Percentiles rank a stretch among this genome's conserved stretches.
These are phyloP conservation scores for Wallacemonas sp. DNA, from an alignment of 208 protist species.

Conservation along the genomic window DNA sequence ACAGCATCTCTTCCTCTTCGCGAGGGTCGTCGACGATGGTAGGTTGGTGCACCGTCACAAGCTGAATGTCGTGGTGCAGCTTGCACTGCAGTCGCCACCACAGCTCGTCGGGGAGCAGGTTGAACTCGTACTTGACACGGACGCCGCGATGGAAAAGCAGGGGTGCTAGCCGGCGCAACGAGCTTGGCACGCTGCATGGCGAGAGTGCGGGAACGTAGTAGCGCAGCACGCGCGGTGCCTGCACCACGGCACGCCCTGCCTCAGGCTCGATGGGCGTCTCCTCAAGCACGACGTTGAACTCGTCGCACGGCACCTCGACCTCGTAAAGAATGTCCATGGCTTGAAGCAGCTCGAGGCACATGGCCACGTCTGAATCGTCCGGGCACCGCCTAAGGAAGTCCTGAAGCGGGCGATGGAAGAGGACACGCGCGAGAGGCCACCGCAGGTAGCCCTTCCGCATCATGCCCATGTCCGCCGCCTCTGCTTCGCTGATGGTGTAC, in stretches of 20 bases:
- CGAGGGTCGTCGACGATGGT: conserved; percentile 17
- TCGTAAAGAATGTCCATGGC: conserved; percentile 73
- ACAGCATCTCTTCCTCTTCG: conserved; percentile 44
- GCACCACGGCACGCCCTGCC: conserved; percentile 27
- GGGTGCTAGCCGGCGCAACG: conserved; percentile 60
- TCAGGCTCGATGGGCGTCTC: conserved; percentile 61
- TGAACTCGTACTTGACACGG: conserved; percentile 77
- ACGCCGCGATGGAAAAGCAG: conserved; percentile 80
- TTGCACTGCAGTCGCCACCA: conserved; percentile 83
- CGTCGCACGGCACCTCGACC: conserved; percentile 65
- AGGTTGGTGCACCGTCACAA: conserved; percentile 67
- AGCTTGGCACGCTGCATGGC: conserved; percentile 42
- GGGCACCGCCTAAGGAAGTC: conserved; percentile 55
- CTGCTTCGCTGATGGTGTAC: conserved; percentile 72
- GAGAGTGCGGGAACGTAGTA: conserved; percentile 86
- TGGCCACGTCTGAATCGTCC: conserved; percentile 72
- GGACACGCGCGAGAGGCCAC: conserved; percentile 68
- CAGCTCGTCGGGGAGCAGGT: conserved; percentile 83
- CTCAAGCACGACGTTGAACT: conserved; percentile 56
- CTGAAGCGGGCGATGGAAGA: conserved; percentile 58
- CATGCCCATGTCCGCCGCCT: conserved; percentile 71
- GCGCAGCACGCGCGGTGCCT: conserved; percentile 33
- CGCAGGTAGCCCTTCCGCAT: conserved; percentile 77
- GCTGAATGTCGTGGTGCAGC: conserved; percentile 54
- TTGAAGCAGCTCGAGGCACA: conserved; percentile 80